A percentile compares a stretch with the other conserved stretches of the same genome.
These are phyloP conservation scores for Venturia oleaginea DNA, from an alignment of 2,329 filamentous ascomycete genomes.

Conservation along the genomic window DNA sequence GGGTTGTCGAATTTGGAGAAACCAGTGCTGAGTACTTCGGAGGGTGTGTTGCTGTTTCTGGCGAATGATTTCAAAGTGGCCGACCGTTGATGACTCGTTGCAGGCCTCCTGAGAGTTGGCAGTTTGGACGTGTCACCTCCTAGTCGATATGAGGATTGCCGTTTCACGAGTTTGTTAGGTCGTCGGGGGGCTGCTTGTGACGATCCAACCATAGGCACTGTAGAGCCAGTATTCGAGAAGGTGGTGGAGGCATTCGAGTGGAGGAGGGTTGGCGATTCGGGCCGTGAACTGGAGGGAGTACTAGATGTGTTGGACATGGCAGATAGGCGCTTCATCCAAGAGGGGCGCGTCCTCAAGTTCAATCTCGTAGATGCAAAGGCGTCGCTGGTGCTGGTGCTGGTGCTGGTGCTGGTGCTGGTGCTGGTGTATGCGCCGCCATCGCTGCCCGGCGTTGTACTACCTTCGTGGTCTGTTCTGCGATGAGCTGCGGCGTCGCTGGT, in stretches of 20 bases:
- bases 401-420: background rate
- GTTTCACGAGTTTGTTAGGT: slow-evolving; percentile 72
- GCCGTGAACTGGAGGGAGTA: slow-evolving; percentile 53
- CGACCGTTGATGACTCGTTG: slow-evolving; percentile 70
- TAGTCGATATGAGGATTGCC: slow-evolving; percentile 49
- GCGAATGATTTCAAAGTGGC: slow-evolving; percentile 33
- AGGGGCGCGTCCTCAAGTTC: slow-evolving; percentile 30
- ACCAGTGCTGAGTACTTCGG: background rate
- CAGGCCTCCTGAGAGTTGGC: slow-evolving; percentile 60
- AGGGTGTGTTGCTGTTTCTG: background rate
- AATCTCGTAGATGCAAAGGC: slow-evolving; percentile 14
- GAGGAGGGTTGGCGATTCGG: slow-evolving; percentile 55
- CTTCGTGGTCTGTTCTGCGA: slow-evolving; percentile 10
- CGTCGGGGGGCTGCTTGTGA: slow-evolving; percentile 33
- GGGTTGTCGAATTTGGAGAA: background rate
- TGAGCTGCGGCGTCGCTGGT: slow-evolving; percentile 10
- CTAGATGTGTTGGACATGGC: slow-evolving; percentile 47
- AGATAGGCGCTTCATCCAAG: slow-evolving; percentile 63
- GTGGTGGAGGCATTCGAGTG: slow-evolving; percentile 51
- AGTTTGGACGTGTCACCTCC: slow-evolving; percentile 43
- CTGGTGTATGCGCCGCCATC: slow-evolving; percentile 7
- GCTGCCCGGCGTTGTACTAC: slow-evolving; percentile 1
- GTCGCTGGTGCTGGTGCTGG: background rate
- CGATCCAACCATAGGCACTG: slow-evolving; percentile 51
- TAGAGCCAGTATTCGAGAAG: slow-evolving; percentile 44